phyloP scores from a whole-genome alignment of 2,329 filamentous ascomycete species.

The Hypoxylon sp. region DNA sequence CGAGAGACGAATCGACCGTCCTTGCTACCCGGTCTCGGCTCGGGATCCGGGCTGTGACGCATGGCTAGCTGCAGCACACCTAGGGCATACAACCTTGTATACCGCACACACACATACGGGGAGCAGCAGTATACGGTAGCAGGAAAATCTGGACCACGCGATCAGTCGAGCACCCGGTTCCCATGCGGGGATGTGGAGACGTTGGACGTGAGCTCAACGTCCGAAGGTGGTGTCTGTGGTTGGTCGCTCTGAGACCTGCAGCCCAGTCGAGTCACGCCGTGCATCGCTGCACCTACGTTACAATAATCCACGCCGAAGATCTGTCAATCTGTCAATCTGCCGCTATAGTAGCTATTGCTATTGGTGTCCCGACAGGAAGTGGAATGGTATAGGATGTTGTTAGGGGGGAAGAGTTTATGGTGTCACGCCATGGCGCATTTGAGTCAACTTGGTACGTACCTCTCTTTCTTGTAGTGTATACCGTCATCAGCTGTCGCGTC shows the following conservation, averaged over 20 bases:
- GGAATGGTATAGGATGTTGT: conserved; percentile 12
- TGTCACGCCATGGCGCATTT: conserved; percentile 21
- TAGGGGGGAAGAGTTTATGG: conserved; percentile 11
- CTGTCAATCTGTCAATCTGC: conserved; percentile 35
- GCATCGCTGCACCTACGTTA: conserved; percentile 23
- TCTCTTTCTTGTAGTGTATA: not conserved
- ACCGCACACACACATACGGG: conserved; percentile 27
- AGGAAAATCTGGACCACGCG: conserved; percentile 34
- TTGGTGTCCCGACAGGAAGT: conserved; percentile 12
- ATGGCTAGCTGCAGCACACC: conserved; percentile 39
- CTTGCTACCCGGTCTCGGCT: conserved; percentile 30
- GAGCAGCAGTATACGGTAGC: conserved; percentile 8
- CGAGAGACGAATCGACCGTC: conserved; percentile 33
- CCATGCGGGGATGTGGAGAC: conserved; percentile 43
- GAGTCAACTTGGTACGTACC: conserved; percentile 1
- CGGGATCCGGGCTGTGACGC: conserved; percentile 40
- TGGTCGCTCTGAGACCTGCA: conserved; percentile 36
- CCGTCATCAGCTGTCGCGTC: conserved; percentile 7
- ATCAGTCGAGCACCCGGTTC: conserved; percentile 31
- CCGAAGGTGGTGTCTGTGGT: conserved; percentile 6
- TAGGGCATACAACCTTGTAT: conserved; percentile 33
- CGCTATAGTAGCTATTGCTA: not conserved
- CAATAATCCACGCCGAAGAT: conserved; percentile 36
- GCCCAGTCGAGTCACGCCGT: conserved; percentile 41
- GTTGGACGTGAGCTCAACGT: conserved; percentile 7